Evolutionary conservation across 129 eudicot genomes (phyloP), one percentile per base, ranked within the genome.

Genomic region (Rutidosis leptorrhynchoides): DNA sequence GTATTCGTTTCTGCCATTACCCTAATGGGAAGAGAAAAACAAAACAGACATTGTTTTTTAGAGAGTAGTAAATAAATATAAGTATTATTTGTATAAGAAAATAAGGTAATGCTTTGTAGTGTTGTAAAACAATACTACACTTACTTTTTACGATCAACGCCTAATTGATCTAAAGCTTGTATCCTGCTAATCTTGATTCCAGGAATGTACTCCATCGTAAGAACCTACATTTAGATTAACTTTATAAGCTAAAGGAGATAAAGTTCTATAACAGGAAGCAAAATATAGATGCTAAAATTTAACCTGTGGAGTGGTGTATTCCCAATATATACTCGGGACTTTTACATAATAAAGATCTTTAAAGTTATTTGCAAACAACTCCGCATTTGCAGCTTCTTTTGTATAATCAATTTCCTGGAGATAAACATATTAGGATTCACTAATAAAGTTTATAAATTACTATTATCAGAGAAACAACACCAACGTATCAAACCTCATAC

Each of bases 251-350:
- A 59, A 37, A 22, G 49, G 48, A 29, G 53, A 45, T 3, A 51
- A 14, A 46, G 10, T 24, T 58, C 7, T 58, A 23, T 43, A 55
- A 65, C 35, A 5, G 0, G 21, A 27, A 30, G 45, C 14, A 21
- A 16, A 21, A 19, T 42, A 48, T 1, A 45, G 25, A 25, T 35
- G 33, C 29, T 25, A 25, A 67, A 49, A 65, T 58, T 78, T 65
- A 82, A 87, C 97, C 97, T 93, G 99, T 65, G 99, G 96, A 21
- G 99, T 93, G 32, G 96, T 88, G 86, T 80, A 89, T 69, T 93
- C 92, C 99, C 99, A 93, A 40, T 73, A 89, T 70, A 93, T 89
- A 6, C 65, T 60, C 5, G 99, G 99, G 67, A 93, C 99, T 81
- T 93, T 93, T 8, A 93, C 96, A 77, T 93, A 93, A 74, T 93